Conservation (phyloP, 345 rosid species). For the Sapria himalayana region DNA sequence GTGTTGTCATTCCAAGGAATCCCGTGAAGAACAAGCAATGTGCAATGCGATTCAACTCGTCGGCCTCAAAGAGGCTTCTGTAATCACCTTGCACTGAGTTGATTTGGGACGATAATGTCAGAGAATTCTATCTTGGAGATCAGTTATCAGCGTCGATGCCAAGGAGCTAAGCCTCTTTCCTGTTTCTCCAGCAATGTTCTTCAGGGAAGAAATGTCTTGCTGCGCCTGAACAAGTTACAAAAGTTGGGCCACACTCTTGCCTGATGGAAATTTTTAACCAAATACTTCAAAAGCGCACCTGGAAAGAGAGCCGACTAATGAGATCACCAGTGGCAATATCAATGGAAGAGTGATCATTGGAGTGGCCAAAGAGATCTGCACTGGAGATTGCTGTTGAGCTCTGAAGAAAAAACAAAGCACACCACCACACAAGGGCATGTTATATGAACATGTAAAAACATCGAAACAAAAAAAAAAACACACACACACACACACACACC, state of each 20-base stretch:
- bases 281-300: constrained; percentile 22
- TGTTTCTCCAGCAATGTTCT: constrained; percentile 81
- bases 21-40: not conserved
- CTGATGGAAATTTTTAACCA: too few relatives aligned
- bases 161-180: constrained; percentile 67
- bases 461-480: too few relatives aligned
- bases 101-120: too few relatives aligned
- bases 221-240: constrained; percentile 35
- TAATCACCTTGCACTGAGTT: too few relatives aligned
- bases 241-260: too few relatives aligned
- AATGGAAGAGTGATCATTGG: constrained; percentile 21
- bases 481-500: too few relatives aligned
- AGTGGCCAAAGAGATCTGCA: constrained; percentile 72
- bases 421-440: too few relatives aligned
- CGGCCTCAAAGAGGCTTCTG: too few relatives aligned
- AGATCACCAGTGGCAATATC: constrained; percentile 77
- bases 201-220: constrained; percentile 70
- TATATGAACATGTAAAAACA: too few relatives aligned
- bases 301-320: constrained; percentile 67
- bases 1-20: not conserved
- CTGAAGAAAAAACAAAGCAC: constrained; percentile 18
- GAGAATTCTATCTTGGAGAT: constrained; percentile 80
- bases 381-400: constrained; percentile 85
- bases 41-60: too few relatives aligned
- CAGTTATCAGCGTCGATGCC: constrained; percentile 57